phyloP scores from a whole-genome alignment of 177 flowering plant species.

The Vitis hybrid region DNA sequence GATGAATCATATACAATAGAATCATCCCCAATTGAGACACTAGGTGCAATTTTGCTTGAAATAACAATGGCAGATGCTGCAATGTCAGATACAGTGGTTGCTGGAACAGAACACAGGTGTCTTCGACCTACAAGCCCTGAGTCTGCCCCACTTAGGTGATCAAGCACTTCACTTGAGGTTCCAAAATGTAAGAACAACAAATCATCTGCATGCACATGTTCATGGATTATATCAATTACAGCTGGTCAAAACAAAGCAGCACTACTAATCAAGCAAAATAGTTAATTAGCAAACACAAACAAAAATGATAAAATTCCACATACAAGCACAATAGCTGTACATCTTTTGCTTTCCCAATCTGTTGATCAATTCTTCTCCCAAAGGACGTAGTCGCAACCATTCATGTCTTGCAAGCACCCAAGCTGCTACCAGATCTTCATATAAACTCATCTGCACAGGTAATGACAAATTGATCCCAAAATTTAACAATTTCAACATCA shows the following conservation, averaged over 20 bases:
- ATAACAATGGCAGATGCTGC: constrained; percentile 84
- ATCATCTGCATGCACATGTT: constrained; percentile 56
- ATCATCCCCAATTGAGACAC: constrained; percentile 93
- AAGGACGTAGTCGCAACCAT: constrained; percentile 75
- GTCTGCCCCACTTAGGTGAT: constrained; percentile 75
- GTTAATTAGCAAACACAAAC: background rate
- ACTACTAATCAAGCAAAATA: background rate
- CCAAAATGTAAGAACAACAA: constrained; percentile 93
- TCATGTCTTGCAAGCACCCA: constrained; percentile 96
- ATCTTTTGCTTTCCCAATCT: constrained; percentile 73
- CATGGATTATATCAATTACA: background rate
- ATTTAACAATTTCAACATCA: background rate
- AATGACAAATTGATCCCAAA: background rate
- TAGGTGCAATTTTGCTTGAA: constrained; percentile 82
- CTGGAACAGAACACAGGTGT: constrained; percentile 93
- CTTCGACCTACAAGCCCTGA: constrained; percentile 85
- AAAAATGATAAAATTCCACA: constrained; percentile 23
- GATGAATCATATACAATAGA: constrained; percentile 87
- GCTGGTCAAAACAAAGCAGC: background rate
- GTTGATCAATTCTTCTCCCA: constrained; percentile 67
- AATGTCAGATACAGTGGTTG: constrained; percentile 87
- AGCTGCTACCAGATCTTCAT: constrained; percentile 97
- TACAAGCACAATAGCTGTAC: constrained; percentile 98
- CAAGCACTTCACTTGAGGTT: constrained; percentile 92
- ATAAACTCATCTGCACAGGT: constrained; percentile 81